phyloP scores from a whole-genome alignment of 139 green algal genomes.

The Chlorella sorokiniana region DNA sequence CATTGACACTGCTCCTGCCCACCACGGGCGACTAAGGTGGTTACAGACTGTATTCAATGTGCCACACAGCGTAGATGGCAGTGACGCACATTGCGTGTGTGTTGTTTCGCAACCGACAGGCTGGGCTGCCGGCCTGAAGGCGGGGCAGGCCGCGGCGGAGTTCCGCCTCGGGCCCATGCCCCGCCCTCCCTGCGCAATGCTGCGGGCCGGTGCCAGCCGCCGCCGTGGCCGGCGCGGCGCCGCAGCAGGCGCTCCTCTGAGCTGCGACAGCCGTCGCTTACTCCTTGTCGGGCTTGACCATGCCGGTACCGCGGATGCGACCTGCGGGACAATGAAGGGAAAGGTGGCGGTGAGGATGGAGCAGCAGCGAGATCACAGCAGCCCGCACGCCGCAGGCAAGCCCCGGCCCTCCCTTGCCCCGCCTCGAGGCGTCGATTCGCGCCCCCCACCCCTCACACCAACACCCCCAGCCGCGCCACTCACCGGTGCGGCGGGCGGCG shows the following conservation, averaged over 20 bases:
- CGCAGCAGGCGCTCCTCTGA: background rate
- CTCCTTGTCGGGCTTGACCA: slow-evolving; percentile 56
- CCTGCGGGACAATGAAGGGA: background rate
- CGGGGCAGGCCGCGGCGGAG: background rate
- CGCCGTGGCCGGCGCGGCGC: background rate
- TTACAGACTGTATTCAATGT: no score
- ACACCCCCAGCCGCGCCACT: background rate
- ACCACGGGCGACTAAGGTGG: no score
- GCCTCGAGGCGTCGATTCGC: background rate
- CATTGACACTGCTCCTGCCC: no score
- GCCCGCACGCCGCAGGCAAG: background rate
- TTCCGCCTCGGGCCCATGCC: background rate
- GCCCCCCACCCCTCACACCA: no score
- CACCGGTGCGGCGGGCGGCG: slow-evolving; percentile 79
- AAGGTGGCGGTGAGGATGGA: background rate
- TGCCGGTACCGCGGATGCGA: slow-evolving; percentile 46
- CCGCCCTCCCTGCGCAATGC: background rate
- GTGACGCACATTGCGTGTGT: no score
- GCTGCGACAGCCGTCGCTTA: slow-evolving; percentile 22
- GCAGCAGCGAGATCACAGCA: no score
- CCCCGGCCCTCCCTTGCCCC: background rate
- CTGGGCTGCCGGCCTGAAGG: background rate
- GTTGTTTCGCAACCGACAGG: no score
- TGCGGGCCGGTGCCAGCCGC: background rate
- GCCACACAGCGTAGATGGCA: no score